Conservation (phyloP, 768 basidiomycete species). For the Melanogaster broomeanus region DNA sequence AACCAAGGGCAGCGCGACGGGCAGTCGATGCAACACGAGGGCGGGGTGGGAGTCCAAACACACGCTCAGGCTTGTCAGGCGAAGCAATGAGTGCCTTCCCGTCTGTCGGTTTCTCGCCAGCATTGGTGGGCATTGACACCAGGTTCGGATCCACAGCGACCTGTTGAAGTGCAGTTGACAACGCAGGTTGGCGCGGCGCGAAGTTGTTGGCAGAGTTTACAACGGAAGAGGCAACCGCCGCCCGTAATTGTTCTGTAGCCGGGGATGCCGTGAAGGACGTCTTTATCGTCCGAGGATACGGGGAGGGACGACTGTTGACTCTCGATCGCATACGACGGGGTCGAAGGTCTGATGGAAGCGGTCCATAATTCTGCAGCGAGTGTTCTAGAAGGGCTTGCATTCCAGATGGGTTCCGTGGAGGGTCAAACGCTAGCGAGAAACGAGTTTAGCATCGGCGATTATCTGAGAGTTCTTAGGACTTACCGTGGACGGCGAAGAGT, state of each 20-base stretch:
- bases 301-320: constrained; percentile 70
- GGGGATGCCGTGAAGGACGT: constrained; percentile 42
- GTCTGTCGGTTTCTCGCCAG: constrained; percentile 42
- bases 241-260: constrained; percentile 37
- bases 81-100: constrained; percentile 35
- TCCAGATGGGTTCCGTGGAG: constrained; percentile 60
- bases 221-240: constrained; percentile 21
- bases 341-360: constrained; percentile 72
- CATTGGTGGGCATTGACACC: constrained; percentile 29
- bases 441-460: too few relatives aligned
- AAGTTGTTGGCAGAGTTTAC: constrained; percentile 17
- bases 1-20: constrained; percentile 59
- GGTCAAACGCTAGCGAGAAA: constrained; percentile 58
- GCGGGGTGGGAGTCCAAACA: constrained; percentile 34
- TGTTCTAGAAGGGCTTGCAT: constrained; percentile 77
- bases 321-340: constrained; percentile 63
- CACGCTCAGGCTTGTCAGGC: constrained; percentile 31
- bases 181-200: constrained; percentile 15
- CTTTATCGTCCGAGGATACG: constrained; percentile 63
- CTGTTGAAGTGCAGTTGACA: constrained; percentile 41
- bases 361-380: constrained; percentile 69
- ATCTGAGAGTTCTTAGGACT: constrained; percentile 25
- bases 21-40: constrained; percentile 57
- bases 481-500: constrained; percentile 70
- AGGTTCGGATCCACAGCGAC: constrained; percentile 45